These are phyloP conservation scores for Ambrosiella cleistominuta DNA, from an alignment of 2,329 filamentous ascomycete genomes.

Conservation along the genomic window DNA sequence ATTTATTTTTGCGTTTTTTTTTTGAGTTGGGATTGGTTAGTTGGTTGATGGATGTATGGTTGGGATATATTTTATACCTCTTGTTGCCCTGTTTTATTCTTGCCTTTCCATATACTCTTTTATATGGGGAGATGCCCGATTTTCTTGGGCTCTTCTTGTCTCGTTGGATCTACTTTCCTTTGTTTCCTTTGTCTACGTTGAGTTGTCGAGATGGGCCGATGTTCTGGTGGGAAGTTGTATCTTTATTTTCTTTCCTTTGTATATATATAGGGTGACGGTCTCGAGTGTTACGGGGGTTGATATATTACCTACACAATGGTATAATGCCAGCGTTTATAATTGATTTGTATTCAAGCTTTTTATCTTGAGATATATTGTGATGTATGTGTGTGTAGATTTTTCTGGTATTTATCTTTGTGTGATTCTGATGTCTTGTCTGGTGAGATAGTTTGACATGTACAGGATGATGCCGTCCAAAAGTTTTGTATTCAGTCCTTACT, in stretches of 20 bases:
- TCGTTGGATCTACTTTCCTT: too few species aligned
- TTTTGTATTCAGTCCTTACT: constrained; percentile 14
- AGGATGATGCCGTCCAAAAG: constrained; percentile 10
- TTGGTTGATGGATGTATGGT: background rate
- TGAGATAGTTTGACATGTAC: constrained; percentile 5
- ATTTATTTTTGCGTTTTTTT: background rate
- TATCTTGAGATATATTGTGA: background rate
- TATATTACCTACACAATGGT: too few species aligned
- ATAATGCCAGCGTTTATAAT: constrained; percentile 1
- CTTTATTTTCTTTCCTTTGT: background rate
- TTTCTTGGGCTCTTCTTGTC: background rate
- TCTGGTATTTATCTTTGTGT: constrained; percentile 1
- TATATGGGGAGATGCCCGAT: background rate
- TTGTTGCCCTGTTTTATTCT: background rate
- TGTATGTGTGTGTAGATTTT: background rate
- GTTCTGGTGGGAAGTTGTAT: too few species aligned
- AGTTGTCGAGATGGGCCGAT: too few species aligned
- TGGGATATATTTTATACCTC: background rate
- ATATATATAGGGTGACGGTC: constrained; percentile 1
- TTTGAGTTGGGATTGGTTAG: background rate
- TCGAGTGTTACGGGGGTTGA: background rate
- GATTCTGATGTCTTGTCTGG: constrained; percentile 9
- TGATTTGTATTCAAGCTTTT: background rate
- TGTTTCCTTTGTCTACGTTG: too few species aligned
- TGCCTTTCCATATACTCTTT: background rate